phyloP scores from a whole-genome alignment of 495 filamentous ascomycete species.

The Aspergillus bertholletiae region DNA sequence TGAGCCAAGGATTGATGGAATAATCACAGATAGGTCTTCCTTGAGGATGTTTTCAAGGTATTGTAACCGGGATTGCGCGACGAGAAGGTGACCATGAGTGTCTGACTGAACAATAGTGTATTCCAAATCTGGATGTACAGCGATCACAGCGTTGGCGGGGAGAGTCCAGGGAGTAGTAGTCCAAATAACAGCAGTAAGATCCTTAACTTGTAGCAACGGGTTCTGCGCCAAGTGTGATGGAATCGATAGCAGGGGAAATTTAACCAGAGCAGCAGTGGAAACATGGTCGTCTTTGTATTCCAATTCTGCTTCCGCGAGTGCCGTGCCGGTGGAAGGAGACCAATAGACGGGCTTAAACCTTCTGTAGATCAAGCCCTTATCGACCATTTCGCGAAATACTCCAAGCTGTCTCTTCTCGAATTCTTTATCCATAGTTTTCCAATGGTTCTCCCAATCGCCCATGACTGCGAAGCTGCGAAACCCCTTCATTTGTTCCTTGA shows the following conservation, averaged over 20 bases:
- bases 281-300: conserved; percentile 87
- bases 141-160: conserved; percentile 88
- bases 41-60: conserved; percentile 43
- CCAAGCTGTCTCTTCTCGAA: conserved; percentile 86
- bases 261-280: conserved; percentile 77
- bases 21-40: conserved; percentile 46
- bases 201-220: conserved; percentile 29
- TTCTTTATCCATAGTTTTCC: conserved; percentile 84
- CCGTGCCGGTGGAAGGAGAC: conserved; percentile 87
- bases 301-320: conserved; percentile 91
- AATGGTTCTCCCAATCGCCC: conserved; percentile 89
- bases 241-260: conserved; percentile 64
- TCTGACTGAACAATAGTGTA: conserved; percentile 66
- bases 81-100: conserved; percentile 52
- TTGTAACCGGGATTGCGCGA: conserved; percentile 64
- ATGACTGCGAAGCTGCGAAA: conserved; percentile 87
- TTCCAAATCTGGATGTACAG: conserved; percentile 64
- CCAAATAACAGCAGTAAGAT: conserved; percentile 80
- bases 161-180: conserved; percentile 98
- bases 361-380: conserved; percentile 80
- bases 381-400: conserved; percentile 82
- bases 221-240: conserved; percentile 40
- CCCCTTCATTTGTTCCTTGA: conserved; percentile 74
- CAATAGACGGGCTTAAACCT: conserved; percentile 93
- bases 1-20: conserved; percentile 58